phyloP scores from a whole-genome alignment of 306 rosid genomes.

The Trifolium pratense region DNA sequence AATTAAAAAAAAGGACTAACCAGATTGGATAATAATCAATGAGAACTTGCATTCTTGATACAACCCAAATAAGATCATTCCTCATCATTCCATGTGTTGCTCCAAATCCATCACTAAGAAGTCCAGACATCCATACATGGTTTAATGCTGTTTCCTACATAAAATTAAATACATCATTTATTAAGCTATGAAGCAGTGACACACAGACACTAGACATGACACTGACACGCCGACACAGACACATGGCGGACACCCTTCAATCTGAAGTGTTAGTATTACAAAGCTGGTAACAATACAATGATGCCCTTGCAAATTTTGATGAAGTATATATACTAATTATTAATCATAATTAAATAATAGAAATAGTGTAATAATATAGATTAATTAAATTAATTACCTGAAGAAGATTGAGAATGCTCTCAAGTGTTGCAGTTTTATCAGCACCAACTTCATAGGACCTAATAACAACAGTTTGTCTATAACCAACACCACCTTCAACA shows the following conservation, averaged over 20 bases:
- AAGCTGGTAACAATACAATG: too few relatives aligned
- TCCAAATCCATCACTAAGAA: conserved; percentile 91
- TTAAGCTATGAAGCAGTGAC: too few relatives aligned
- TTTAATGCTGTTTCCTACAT: conserved; percentile 89
- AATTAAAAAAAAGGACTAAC: conserved; percentile 47
- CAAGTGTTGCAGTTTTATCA: conserved; percentile 89
- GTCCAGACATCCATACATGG: conserved; percentile 97
- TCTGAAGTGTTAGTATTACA: too few relatives aligned
- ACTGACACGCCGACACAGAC: too few relatives aligned
- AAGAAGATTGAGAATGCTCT: conserved; percentile 81
- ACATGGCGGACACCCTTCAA: too few relatives aligned
- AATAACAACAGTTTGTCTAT: conserved; percentile 82
- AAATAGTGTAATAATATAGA: background rate
- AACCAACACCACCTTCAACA: conserved; percentile 79
- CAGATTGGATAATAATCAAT: conserved; percentile 85
- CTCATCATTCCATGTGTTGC: conserved; percentile 93
- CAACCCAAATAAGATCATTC: conserved; percentile 93
- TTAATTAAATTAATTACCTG: conserved; percentile 55
- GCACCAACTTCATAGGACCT: conserved; percentile 95
- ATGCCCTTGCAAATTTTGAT: too few relatives aligned
- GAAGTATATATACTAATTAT: too few relatives aligned
- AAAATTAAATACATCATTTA: background rate
- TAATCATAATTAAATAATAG: too few relatives aligned
- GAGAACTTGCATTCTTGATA: conserved; percentile 87
- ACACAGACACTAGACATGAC: too few relatives aligned